These are phyloP conservation scores for Metschnikowia baotianmanensis DNA, from an alignment of 805 yeast genomes.

Conservation along the genomic window DNA sequence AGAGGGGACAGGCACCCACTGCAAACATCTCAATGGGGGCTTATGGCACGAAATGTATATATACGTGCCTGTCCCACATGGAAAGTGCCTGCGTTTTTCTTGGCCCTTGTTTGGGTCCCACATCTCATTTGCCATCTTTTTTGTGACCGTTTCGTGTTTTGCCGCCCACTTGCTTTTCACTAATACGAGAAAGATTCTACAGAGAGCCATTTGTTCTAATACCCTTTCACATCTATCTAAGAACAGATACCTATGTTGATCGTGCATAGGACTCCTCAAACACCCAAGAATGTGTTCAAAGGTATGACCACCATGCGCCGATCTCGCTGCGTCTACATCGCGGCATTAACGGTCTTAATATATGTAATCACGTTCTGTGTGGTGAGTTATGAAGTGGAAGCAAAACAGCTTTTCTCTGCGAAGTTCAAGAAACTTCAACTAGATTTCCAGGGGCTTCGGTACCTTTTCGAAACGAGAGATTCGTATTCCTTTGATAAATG, in stretches of 20 bases:
- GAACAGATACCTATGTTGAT: background rate
- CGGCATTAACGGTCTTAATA: constrained; percentile 4
- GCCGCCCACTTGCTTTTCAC: too few species aligned
- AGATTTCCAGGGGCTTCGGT: constrained; percentile 4
- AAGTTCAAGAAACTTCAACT: background rate
- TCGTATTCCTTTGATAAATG: constrained; percentile 12
- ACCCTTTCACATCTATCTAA: too few species aligned
- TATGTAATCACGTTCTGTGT: constrained; percentile 4
- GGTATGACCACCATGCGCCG: constrained; percentile 9
- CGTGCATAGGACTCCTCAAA: background rate
- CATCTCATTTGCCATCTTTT: too few species aligned
- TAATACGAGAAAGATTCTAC: too few species aligned
- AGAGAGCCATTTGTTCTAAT: too few species aligned
- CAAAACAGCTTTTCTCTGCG: background rate
- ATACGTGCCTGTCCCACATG: too few species aligned
- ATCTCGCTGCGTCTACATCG: constrained; percentile 7
- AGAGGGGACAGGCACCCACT: too few species aligned
- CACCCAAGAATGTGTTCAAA: background rate
- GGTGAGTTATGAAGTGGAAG: background rate
- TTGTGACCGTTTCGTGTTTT: too few species aligned
- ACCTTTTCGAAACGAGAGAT: constrained; percentile 1
- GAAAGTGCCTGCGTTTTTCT: too few species aligned
- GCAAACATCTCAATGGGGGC: too few species aligned
- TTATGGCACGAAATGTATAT: too few species aligned
- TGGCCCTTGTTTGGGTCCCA: too few species aligned